A percentile compares a stretch with the other conserved stretches of the same genome.
Conservation (phyloP, 768 basidiomycete species). For the Mrakia gelida region DNA sequence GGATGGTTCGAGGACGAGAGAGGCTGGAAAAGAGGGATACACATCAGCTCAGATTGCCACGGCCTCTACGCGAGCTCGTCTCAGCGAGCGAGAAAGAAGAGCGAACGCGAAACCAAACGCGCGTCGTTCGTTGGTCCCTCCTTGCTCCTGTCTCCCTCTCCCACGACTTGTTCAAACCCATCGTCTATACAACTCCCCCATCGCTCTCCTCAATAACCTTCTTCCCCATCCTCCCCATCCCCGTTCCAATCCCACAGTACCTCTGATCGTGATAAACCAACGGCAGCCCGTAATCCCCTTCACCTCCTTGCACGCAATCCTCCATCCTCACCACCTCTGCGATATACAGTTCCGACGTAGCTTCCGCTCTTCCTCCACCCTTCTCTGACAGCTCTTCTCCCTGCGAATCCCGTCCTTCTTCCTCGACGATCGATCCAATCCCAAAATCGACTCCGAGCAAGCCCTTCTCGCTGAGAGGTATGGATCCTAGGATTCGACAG, state of each 20-base stretch:
- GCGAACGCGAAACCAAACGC: no score
- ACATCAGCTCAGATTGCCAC: not conserved
- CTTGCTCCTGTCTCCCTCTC: not conserved
- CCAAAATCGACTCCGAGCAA: slow-evolving; percentile 35
- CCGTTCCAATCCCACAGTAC: slow-evolving; percentile 26
- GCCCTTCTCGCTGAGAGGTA: slow-evolving; percentile 57
- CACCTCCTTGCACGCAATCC: slow-evolving; percentile 1
- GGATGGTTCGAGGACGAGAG: no score
- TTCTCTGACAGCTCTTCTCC: not conserved
- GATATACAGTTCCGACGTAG: slow-evolving; percentile 68
- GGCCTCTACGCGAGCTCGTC: no score
- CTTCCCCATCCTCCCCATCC: slow-evolving; percentile 8
- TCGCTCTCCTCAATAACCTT: slow-evolving; percentile 8
- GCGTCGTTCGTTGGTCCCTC: not conserved
- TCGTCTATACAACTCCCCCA: not conserved
- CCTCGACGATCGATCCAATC: slow-evolving; percentile 36
- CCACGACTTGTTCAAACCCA: not conserved
- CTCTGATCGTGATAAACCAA: slow-evolving; percentile 33
- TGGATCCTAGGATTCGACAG: slow-evolving; percentile 62
- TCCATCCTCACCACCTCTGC: slow-evolving; percentile 68
- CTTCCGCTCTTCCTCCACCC: slow-evolving; percentile 34
- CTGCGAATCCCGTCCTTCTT: not conserved
- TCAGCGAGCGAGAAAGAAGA: no score
- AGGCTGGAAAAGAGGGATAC: not conserved
- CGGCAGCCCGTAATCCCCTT: slow-evolving; percentile 18